These are phyloP conservation scores for Ophiostoma sp. DNA, from an alignment of 2,329 filamentous ascomycete species.

Conservation along the genomic window DNA sequence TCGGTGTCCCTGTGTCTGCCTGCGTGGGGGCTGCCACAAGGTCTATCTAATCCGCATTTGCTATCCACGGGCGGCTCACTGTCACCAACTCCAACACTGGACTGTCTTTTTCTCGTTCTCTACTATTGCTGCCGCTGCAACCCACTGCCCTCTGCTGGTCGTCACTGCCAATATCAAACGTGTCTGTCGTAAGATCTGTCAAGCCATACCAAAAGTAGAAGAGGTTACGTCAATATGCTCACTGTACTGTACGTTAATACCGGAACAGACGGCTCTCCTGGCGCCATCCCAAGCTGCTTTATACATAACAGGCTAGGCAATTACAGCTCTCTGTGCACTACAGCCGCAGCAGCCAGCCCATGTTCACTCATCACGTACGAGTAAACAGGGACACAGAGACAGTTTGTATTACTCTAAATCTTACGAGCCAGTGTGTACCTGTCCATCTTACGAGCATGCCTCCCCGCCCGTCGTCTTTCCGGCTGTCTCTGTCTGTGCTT, in stretches of 20 bases:
- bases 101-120: no score
- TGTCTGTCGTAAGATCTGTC: not conserved
- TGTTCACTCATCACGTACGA: not conserved
- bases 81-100: no score
- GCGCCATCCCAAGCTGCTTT: no score
- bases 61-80: not conserved
- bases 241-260: not conserved
- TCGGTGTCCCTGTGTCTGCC: not conserved
- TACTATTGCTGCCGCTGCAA: not conserved
- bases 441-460: not conserved
- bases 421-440: not conserved
- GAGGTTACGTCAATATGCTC: not conserved
- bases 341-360: not conserved
- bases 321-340: no score
- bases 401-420: not conserved
- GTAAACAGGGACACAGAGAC: not conserved
- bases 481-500: conserved; percentile 1
- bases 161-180: not conserved
- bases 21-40: not conserved
- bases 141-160: not conserved
- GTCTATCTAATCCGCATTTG: not conserved
- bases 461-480: not conserved
- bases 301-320: not conserved
- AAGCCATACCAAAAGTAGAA: not conserved
- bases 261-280: not conserved